Conservation (phyloP, 2,329 filamentous ascomycete species). For the Fusarium camptoceras region DNA sequence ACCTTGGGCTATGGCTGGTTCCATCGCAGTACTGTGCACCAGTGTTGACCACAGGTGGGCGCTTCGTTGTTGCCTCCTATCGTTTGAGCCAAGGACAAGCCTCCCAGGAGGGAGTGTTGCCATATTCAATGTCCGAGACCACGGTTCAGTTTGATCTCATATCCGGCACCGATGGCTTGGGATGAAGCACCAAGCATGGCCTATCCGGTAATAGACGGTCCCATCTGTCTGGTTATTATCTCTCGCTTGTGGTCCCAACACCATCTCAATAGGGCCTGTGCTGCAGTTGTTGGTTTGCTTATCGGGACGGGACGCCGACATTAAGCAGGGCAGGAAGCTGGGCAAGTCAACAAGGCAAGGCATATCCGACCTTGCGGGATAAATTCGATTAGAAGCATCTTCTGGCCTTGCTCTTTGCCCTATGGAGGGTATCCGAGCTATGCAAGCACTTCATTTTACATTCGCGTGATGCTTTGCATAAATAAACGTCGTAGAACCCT, state of each 20-base stretch:
- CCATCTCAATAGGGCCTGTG: slow-evolving; percentile 5
- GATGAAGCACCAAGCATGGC: background rate
- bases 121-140: background rate
- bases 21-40: background rate
- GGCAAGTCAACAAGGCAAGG: background rate
- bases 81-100: background rate
- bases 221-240: slow-evolving; percentile 7
- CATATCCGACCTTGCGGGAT: background rate
- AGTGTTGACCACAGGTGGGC: background rate
- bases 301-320: slow-evolving; percentile 15
- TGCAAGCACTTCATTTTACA: slow-evolving; percentile 2
- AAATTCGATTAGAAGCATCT: background rate
- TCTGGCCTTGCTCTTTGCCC: background rate
- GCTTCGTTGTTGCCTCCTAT: background rate
- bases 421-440: background rate
- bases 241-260: slow-evolving; percentile 8
- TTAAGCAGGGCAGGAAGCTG: slow-evolving; percentile 6
- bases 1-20: background rate
- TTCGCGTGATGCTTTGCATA: slow-evolving; percentile 11
- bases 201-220: background rate
- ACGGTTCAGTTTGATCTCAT: background rate
- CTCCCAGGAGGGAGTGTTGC: background rate
- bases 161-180: background rate
- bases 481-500: background rate
- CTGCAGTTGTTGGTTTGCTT: slow-evolving; percentile 10